phyloP scores from a whole-genome alignment of 305 asterid genomes.

The Fraxinus greggii region DNA sequence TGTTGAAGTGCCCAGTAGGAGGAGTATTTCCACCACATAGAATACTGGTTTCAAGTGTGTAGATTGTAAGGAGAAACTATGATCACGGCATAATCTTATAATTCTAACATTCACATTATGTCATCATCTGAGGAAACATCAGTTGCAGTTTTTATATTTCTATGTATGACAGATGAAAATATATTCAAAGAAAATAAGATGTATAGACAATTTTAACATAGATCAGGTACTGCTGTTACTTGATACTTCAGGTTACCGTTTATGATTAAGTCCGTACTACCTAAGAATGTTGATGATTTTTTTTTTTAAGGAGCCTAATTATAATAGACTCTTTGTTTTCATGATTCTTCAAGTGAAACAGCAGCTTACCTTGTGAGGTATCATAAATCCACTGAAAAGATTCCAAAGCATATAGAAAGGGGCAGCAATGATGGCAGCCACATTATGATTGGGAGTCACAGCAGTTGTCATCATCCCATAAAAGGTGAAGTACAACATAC shows the following conservation, averaged over 20 bases:
- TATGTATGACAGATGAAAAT: background rate
- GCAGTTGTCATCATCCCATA: constrained; percentile 99
- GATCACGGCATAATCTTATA: background rate
- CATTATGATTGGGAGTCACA: constrained; percentile 88
- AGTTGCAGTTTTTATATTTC: background rate
- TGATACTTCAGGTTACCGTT: background rate
- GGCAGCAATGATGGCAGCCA: constrained; percentile 85
- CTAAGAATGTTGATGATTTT: background rate
- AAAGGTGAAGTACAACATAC: constrained; percentile 84
- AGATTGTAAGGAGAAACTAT: background rate
- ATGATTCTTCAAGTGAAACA: background rate
- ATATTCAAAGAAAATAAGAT: background rate
- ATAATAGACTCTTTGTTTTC: background rate
- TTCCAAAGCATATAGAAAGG: constrained; percentile 97
- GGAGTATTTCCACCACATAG: background rate
- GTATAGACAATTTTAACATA: background rate
- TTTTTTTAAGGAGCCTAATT: background rate
- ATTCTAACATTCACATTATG: background rate
- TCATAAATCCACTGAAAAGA: constrained; percentile 95
- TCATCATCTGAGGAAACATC: background rate
- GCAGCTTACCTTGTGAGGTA: constrained; percentile 78
- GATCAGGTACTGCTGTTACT: background rate
- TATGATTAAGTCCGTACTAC: background rate
- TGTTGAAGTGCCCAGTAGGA: background rate
- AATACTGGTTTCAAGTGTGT: background rate